phyloP scores from a whole-genome alignment of 495 filamentous ascomycete species.

The Apodospora peruviana region DNA sequence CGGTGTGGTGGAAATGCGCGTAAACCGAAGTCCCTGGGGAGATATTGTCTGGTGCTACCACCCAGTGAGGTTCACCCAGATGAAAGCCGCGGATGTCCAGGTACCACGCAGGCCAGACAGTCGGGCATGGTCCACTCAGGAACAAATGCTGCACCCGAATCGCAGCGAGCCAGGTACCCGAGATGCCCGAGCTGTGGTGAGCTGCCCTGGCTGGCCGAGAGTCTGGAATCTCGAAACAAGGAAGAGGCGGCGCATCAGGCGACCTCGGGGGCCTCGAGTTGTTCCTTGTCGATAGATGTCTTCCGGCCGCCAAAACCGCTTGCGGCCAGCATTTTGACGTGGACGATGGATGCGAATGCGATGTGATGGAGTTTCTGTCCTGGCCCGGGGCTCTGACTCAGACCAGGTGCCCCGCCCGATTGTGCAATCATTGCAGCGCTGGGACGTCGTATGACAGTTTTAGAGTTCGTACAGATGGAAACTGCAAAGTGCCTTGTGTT shows the following conservation, averaged over 20 bases:
- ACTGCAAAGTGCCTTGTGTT: neutral
- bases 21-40: neutral
- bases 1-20: neutral
- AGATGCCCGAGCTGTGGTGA: neutral
- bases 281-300: too few relatives aligned
- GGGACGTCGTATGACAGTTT: conserved; percentile 11
- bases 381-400: conserved; percentile 11
- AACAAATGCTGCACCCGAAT: neutral
- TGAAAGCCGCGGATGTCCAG: too few relatives aligned
- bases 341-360: too few relatives aligned
- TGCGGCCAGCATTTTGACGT: too few relatives aligned
- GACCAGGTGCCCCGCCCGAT: conserved; percentile 9
- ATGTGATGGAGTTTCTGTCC: too few relatives aligned
- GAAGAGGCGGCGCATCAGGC: conserved; percentile 2
- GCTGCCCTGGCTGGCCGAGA: neutral
- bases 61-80: neutral
- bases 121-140: too few relatives aligned
- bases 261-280: neutral
- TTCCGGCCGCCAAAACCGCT: neutral
- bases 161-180: conserved; percentile 3
- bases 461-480: neutral
- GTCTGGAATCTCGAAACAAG: conserved; percentile 5
- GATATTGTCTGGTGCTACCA: neutral
- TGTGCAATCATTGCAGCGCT: conserved; percentile 19
- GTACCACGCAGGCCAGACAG: too few relatives aligned